phyloP scores from a whole-genome alignment of 2,329 filamentous ascomycete genomes.

The Colletotrichum camelliae region DNA sequence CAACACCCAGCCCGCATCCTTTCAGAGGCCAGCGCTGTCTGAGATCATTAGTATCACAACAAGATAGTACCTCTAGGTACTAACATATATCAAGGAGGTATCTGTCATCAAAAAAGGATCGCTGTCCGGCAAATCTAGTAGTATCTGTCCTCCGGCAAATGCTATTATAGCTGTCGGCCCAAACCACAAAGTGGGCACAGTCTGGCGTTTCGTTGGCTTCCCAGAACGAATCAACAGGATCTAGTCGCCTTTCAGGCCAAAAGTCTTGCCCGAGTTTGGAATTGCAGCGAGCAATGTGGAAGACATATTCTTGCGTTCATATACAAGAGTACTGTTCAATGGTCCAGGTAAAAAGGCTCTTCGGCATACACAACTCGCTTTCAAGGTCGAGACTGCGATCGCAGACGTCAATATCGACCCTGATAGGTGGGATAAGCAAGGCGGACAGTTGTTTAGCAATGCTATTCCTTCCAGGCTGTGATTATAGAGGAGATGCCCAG shows the following conservation, averaged over 20 bases:
- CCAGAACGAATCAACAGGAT: neutral
- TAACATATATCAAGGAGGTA: neutral
- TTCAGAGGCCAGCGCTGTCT: neutral
- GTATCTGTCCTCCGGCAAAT: neutral
- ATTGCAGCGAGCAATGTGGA: slow-evolving; percentile 22
- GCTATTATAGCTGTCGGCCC: neutral
- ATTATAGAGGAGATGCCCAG: slow-evolving; percentile 15
- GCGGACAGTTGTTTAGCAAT: slow-evolving; percentile 8
- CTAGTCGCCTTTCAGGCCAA: neutral
- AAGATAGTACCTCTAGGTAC: neutral
- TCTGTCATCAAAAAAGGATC: neutral
- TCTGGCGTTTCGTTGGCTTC: neutral
- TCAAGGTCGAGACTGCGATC: neutral
- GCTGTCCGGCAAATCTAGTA: no score
- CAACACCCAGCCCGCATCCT: neutral
- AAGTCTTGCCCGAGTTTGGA: neutral
- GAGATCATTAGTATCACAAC: neutral
- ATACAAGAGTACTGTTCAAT: no score
- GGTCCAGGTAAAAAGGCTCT: no score
- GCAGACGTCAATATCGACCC: neutral
- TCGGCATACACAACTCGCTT: slow-evolving; percentile 25
- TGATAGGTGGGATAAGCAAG: neutral
- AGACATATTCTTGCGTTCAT: slow-evolving; percentile 39
- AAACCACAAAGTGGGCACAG: neutral
- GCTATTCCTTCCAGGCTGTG: slow-evolving; percentile 2